Base-by-base conservation (phyloP, 73 alveolate genomes). In the Paramecium octaurelia region DNA sequence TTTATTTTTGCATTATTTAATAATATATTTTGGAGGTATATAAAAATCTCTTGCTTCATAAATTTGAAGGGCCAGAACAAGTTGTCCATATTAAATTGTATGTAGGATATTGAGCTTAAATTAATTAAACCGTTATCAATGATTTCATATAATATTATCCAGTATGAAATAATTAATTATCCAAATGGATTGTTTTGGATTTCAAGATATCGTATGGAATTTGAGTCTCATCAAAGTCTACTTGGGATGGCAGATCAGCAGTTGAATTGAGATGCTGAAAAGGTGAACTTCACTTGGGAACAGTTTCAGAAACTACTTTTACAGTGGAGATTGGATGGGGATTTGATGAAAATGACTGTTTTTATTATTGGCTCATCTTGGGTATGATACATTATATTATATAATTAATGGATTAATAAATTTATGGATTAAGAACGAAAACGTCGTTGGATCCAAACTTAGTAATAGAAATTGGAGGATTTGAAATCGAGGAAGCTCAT, bases 381-480 rank as follows among this genome's bases (percentile, higher is more conserved):
- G 69, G 69, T 54, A 54, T 54, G 69, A 54, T 54, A 54, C 69
- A 54, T 54, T 54, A 54, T 54, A 54, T n/a, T 54, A 54, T 54
- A 54, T 54, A 54, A 54, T 54, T 54, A 54, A 54, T 54, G 69
- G 69, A 54, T 54, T 54, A 54, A 54, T 54, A 54, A 54, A 64
- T 64, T 64, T 64, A 64, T 64, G 84, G 84, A 64, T 64, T 64
- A 64, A 64, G 84, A 64, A 64, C 44, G 84, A 64, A 64, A 64
- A 34, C 84, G 84, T 27, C 84, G 84, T 31, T 64, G 84, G 84
- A 31, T 64, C 23, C 3, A 64, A 64, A 64, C 50, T 1, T 24
- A 64, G 12, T 64, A 64, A 34, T 27, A 64, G 29, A 64, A 64
- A 27, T 34, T 64, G 24, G 84, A 64, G 12, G 84, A 64, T 31